A percentile compares a stretch with the other conserved stretches of the same genome.
These are phyloP conservation scores for Juglanconis oblonga DNA, from an alignment of 2,329 filamentous ascomycete genomes.

Conservation along the genomic window DNA sequence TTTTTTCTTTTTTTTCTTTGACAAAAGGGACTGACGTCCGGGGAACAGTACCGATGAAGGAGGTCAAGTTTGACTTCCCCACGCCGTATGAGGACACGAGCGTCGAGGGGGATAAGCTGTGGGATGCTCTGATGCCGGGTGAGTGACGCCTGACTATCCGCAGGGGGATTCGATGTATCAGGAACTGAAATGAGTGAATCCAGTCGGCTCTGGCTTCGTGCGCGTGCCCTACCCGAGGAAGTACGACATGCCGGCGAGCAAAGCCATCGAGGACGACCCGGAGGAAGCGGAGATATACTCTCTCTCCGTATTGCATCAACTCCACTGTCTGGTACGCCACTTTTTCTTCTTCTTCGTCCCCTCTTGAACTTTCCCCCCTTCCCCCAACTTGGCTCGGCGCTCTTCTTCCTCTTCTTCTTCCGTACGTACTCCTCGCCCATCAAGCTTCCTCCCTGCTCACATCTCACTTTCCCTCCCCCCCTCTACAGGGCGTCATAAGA, in stretches of 20 bases:
- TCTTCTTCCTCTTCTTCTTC: too few species aligned
- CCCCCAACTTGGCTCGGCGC: too few species aligned
- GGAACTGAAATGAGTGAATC: background rate
- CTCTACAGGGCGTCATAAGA: conserved; percentile 14
- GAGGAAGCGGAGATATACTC: conserved; percentile 18
- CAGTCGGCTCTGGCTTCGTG: conserved; percentile 16
- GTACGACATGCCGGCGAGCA: conserved; percentile 15
- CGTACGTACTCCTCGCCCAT: too few species aligned
- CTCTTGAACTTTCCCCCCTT: background rate
- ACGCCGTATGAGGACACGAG: conserved; percentile 15
- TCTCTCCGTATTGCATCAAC: conserved; percentile 14
- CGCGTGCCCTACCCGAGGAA: conserved; percentile 13
- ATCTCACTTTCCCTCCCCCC: background rate
- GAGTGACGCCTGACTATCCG: background rate
- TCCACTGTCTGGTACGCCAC: conserved; percentile 15
- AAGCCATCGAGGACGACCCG: conserved; percentile 12
- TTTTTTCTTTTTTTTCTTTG: too few species aligned
- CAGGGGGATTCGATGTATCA: background rate
- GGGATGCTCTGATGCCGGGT: conserved; percentile 15
- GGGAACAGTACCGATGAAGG: conserved; percentile 7
- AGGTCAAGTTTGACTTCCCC: conserved; percentile 14
- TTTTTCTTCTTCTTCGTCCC: background rate
- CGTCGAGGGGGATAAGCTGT: conserved; percentile 15
- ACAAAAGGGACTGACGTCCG: too few species aligned
- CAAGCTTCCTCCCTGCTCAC: background rate